Evolutionary conservation across 208 protist species (phyloP), one percentile per base, ranked within the genome.

Genomic region (Dictyostelium gargantuum): DNA sequence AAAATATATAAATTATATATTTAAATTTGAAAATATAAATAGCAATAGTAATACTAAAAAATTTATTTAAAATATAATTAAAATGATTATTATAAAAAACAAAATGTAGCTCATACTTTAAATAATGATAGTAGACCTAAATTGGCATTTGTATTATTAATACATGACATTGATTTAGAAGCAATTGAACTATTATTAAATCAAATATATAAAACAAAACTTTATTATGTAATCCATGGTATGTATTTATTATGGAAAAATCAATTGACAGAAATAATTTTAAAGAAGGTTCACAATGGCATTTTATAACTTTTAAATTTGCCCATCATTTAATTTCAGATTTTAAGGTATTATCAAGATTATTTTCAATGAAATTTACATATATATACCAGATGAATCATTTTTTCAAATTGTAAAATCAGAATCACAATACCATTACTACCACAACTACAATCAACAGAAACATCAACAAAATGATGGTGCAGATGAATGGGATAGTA

Each of bases 141-240:
- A n/a, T 73, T 84, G 32, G 79, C 79, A 11, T 84, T 84, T 42
- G 26, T 63, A 3, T 44, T 84, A 23, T 29, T 84, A 38, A 10
- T 84, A 21, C 38, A 48, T 21, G 38, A 73, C 9, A 38, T 73
- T 42, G 29, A 70, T 44, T 40, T 73, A 1, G 26, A 63, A 38
- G 13, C 35, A 21, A 21, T 84, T 3, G 4, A 84, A 73, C 8
- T 23, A 29, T 29, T 84, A 54, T 73, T 84, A 38, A 38, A 38
- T n/a, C 19, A 52, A 19, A 50, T 84, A 21, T 84, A 84, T 56
- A 70, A 32, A 44, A 15, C 58, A 6, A 84, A 73, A 29, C 79
- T 73, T 73, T 84, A 84, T 54, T 84, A 84, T 73, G n/a, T 73
- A 11, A 54, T 84, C 42, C 79, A 84, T 42, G 11, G 76, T 81